Conservation (phyloP, 2,329 filamentous ascomycete genomes). For the Pseudogymnoascus sp. region DNA sequence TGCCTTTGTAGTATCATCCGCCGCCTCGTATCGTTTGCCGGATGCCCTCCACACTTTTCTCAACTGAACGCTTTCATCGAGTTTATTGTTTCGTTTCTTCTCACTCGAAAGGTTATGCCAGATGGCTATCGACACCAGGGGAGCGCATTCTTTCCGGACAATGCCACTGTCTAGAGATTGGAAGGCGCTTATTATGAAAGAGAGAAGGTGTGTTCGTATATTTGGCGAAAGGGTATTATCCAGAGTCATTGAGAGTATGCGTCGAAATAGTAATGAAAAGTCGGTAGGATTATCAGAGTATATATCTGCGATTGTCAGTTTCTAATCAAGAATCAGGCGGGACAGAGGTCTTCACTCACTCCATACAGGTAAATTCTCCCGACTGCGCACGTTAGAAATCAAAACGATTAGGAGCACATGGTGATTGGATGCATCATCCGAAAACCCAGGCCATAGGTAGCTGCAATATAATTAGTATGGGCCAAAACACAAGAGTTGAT, state of each 20-base stretch:
- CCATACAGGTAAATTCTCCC: conserved; percentile 85
- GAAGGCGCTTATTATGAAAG: conserved; percentile 85
- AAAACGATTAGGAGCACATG: conserved; percentile 83
- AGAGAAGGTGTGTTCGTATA: conserved; percentile 75
- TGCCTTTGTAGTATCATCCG: conserved; percentile 71
- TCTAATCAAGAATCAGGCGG: neutral
- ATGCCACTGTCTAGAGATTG: conserved; percentile 85
- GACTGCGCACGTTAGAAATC: conserved; percentile 79
- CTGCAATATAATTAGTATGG: conserved; percentile 36
- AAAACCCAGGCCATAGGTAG: conserved; percentile 92
- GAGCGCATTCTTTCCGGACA: conserved; percentile 92
- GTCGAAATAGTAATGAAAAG: conserved; percentile 84
- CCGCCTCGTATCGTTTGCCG: conserved; percentile 77
- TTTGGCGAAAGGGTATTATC: conserved; percentile 58
- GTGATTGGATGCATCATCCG: conserved; percentile 80
- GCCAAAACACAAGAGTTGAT: neutral
- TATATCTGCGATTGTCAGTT: conserved; percentile 43
- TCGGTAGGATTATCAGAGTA: conserved; percentile 72
- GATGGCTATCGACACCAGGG: conserved; percentile 86
- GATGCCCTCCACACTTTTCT: conserved; percentile 88
- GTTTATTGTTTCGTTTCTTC: conserved; percentile 60
- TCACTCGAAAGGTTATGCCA: conserved; percentile 91
- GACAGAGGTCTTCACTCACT: conserved; percentile 39
- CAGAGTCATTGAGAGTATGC: conserved; percentile 79
- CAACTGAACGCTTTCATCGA: conserved; percentile 67